Evolutionary conservation across 2,329 filamentous ascomycete genomes (phyloP).

Genomic region (Gliomastix tumulicola): DNA sequence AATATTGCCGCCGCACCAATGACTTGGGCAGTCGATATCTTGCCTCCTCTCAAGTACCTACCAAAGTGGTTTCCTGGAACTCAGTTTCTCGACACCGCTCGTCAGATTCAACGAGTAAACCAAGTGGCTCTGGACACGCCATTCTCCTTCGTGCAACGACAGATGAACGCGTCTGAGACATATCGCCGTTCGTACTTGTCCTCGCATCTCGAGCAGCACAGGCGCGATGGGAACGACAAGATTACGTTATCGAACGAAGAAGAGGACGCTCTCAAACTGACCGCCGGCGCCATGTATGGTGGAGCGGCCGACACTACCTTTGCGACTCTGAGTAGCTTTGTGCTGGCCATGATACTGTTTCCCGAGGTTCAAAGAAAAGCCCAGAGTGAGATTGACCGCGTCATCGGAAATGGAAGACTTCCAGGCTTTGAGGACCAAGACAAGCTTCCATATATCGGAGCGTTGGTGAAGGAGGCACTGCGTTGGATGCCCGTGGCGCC

Average conservation of each 20-base stretch:
- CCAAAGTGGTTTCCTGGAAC: slow-evolving; percentile 11
- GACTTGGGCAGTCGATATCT: slow-evolving; percentile 12
- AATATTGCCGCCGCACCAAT: slow-evolving; percentile 11
- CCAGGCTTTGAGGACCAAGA: slow-evolving; percentile 33
- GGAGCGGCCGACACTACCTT: slow-evolving; percentile 12
- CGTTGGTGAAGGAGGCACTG: slow-evolving; percentile 18
- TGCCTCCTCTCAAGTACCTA: slow-evolving; percentile 8
- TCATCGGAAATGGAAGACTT: slow-evolving; percentile 28
- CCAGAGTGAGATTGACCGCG: slow-evolving; percentile 30
- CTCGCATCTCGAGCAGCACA: slow-evolving; percentile 4
- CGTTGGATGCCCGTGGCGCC: slow-evolving; percentile 21
- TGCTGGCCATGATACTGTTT: slow-evolving; percentile 37
- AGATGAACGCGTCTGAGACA: slow-evolving; percentile 6
- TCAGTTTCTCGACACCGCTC: slow-evolving; percentile 12
- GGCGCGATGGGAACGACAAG: not conserved
- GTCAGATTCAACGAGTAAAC: slow-evolving; percentile 9
- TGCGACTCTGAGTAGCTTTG: slow-evolving; percentile 22
- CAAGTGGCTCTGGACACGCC: slow-evolving; percentile 9
- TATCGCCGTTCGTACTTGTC: slow-evolving; percentile 3
- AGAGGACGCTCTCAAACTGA: not conserved
- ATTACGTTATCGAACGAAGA: slow-evolving; percentile 1
- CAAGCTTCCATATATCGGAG: slow-evolving; percentile 32
- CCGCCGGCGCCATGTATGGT: slow-evolving; percentile 10
- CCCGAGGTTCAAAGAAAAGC: slow-evolving; percentile 31
- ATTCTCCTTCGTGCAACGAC: slow-evolving; percentile 10